Percentiles rank a stretch among this genome's conserved stretches.
These are phyloP conservation scores for Symbiodinium pilosum DNA, from an alignment of 73 alveolate genomes.

Conservation along the genomic window DNA sequence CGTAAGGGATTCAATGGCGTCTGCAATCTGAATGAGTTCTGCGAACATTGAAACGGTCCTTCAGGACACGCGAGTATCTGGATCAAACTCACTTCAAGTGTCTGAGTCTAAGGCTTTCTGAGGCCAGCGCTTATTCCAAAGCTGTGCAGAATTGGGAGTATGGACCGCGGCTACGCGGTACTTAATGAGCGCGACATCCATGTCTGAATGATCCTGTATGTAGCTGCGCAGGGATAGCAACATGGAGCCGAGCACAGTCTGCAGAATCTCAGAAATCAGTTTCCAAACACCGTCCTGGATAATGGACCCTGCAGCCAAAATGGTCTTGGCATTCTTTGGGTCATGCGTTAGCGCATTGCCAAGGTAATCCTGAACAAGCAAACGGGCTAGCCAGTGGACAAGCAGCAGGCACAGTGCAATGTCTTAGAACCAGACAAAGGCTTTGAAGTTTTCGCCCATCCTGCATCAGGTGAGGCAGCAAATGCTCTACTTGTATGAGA, in stretches of 20 bases:
- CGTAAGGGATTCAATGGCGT: too few species aligned
- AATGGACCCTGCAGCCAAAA: constrained; percentile 98
- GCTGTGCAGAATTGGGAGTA: constrained; percentile 99
- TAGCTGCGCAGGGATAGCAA: not conserved
- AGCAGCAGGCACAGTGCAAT: not conserved
- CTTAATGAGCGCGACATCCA: constrained; percentile 98
- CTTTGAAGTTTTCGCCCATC: constrained; percentile 93
- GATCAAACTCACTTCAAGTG: too few species aligned
- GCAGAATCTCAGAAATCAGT: too few species aligned
- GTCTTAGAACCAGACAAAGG: constrained; percentile 16
- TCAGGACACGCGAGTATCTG: too few species aligned
- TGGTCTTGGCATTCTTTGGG: constrained; percentile 98
- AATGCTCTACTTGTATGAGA: not conserved
- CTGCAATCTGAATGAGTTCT: too few species aligned
- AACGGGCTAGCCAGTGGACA: not conserved
- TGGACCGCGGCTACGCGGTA: constrained; percentile 97
- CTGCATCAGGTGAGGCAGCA: not conserved
- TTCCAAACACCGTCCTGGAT: constrained; percentile 95
- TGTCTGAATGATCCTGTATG: constrained; percentile 96
- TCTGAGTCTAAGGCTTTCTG: not conserved
- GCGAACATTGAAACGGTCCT: too few species aligned
- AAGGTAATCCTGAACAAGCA: constrained; percentile 95
- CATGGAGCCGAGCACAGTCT: too few species aligned
- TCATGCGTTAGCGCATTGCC: constrained; percentile 98
- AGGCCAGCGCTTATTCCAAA: constrained; percentile 98